Evolutionary conservation across 768 basidiomycete species (phyloP).

Genomic region (Cyclocybe aegerita): DNA sequence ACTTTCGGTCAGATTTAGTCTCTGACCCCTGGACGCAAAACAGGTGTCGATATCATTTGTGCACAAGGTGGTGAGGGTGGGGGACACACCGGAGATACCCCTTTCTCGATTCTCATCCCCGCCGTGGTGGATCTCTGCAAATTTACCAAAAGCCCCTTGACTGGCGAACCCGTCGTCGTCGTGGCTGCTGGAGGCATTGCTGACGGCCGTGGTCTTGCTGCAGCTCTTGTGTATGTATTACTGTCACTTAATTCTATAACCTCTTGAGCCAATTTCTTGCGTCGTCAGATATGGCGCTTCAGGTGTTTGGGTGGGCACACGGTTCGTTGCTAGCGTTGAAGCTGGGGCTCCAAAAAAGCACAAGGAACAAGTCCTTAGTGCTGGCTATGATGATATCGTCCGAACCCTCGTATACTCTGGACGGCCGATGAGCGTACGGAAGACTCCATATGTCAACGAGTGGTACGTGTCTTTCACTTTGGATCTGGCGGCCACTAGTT

Average conservation of each 20-base stretch:
- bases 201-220: conserved; percentile 80
- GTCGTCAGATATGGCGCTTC: conserved; percentile 69
- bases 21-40: not conserved
- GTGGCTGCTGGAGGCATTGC: conserved; percentile 86
- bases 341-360: conserved; percentile 76
- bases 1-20: not conserved
- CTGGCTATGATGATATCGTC: conserved; percentile 73
- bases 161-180: conserved; percentile 72
- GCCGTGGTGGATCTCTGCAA: conserved; percentile 80
- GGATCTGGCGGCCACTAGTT: not conserved
- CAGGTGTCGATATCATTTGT: conserved; percentile 88
- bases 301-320: conserved; percentile 87
- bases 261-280: not conserved
- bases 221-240: conserved; percentile 56
- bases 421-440: conserved; percentile 79
- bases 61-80: conserved; percentile 89
- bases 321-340: conserved; percentile 81
- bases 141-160: conserved; percentile 68
- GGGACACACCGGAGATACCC: conserved; percentile 83
- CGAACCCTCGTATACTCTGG: conserved; percentile 77
- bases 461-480: conserved; percentile 46
- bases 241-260: not conserved
- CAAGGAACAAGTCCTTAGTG: conserved; percentile 64
- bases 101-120: conserved; percentile 81
- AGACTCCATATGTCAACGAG: conserved; percentile 74